phyloP scores from a whole-genome alignment of 1,139 yeast genomes.

The Pichia terricola region DNA sequence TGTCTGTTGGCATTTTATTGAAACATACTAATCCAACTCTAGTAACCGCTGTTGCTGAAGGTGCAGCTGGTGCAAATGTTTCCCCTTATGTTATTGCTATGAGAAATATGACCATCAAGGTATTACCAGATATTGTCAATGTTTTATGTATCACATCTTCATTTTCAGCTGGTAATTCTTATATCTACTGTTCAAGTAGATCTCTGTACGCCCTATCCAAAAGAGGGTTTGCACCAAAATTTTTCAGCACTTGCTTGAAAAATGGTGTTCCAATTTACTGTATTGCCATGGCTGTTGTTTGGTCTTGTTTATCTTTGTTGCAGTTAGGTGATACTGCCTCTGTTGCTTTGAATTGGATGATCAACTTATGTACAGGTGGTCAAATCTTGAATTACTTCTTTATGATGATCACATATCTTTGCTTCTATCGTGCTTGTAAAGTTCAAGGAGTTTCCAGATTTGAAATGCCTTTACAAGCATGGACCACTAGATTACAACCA shows the following conservation, averaged over 20 bases:
- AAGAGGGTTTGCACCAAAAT: slow-evolving; percentile 29
- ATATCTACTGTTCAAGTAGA: slow-evolving; percentile 31
- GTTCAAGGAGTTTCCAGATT: slow-evolving; percentile 31
- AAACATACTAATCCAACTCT: slow-evolving; percentile 18
- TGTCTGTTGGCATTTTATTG: slow-evolving; percentile 19
- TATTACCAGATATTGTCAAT: slow-evolving; percentile 27
- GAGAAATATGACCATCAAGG: slow-evolving; percentile 18
- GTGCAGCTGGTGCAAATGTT: slow-evolving; percentile 21
- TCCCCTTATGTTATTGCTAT: slow-evolving; percentile 23
- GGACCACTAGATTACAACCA: slow-evolving; percentile 33
- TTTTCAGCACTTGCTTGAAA: slow-evolving; percentile 25
- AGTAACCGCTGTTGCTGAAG: slow-evolving; percentile 12
- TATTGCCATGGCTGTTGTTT: slow-evolving; percentile 25
- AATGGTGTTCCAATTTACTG: slow-evolving; percentile 28
- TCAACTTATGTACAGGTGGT: slow-evolving; percentile 41
- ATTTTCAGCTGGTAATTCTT: slow-evolving; percentile 33
- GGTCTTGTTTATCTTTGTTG: slow-evolving; percentile 30
- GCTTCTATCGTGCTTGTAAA: slow-evolving; percentile 36
- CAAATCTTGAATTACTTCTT: slow-evolving; percentile 38
- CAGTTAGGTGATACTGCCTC: slow-evolving; percentile 32
- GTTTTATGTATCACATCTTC: slow-evolving; percentile 27
- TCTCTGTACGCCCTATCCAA: slow-evolving; percentile 29
- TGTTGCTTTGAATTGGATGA: slow-evolving; percentile 39
- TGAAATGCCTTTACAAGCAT: slow-evolving; percentile 31
- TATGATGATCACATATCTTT: slow-evolving; percentile 38